Percentiles rank a stretch among this genome's conserved stretches.
phyloP scores from a whole-genome alignment of 306 rosid species.

The Vicia villosa region DNA sequence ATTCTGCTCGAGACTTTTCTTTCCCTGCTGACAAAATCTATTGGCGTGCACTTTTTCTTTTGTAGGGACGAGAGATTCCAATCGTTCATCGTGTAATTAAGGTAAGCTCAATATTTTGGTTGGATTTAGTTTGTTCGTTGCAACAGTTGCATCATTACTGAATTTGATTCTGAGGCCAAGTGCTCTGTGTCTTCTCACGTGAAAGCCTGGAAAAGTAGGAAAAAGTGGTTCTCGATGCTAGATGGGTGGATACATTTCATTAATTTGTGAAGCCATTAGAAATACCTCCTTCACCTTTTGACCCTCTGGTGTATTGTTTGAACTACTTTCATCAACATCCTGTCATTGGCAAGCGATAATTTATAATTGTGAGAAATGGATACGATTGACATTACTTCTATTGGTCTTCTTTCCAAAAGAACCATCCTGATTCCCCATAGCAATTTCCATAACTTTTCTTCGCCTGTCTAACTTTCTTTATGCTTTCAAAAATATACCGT shows the following conservation, averaged over 20 bases:
- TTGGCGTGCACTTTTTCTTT: conserved; percentile 18
- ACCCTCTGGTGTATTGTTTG: background rate
- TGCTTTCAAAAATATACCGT: too few relatives aligned
- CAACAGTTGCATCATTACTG: conserved; percentile 6
- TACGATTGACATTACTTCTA: background rate
- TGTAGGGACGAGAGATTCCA: conserved; percentile 95
- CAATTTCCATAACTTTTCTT: too few relatives aligned
- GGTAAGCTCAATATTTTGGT: conserved; percentile 47
- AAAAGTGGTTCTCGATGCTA: background rate
- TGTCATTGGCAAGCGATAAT: background rate
- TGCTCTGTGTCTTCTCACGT: background rate
- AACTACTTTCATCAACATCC: background rate
- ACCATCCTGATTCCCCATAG: too few relatives aligned
- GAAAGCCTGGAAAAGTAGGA: background rate
- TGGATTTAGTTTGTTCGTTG: conserved; percentile 2
- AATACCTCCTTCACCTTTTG: background rate
- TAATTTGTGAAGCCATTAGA: background rate
- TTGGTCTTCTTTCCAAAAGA: background rate
- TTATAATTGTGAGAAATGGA: conserved; percentile 2
- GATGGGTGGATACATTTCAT: background rate
- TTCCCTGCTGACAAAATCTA: conserved; percentile 11
- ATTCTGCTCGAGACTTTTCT: background rate
- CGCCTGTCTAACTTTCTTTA: too few relatives aligned
- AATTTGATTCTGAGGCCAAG: background rate
- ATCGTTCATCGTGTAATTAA: conserved; percentile 92